phyloP scores from a whole-genome alignment of 1,284 basidiomycete genomes.

The Fomitiporia mediterranea region DNA sequence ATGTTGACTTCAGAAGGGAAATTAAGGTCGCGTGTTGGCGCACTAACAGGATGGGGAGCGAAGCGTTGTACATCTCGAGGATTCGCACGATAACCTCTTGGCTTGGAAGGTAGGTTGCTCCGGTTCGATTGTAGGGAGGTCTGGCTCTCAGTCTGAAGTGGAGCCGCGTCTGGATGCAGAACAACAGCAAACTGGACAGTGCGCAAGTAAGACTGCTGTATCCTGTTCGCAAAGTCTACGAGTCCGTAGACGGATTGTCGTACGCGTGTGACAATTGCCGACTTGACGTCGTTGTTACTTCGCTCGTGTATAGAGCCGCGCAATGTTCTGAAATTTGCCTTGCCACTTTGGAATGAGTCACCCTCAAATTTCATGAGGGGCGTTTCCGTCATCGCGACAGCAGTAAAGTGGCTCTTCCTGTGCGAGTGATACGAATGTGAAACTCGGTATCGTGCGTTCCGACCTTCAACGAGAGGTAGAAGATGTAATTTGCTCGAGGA shows the following conservation, averaged over 20 bases:
- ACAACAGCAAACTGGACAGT: conserved; percentile 15
- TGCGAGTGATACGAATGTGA: conserved; percentile 12
- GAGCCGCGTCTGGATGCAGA: neutral
- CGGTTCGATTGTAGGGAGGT: conserved; percentile 4
- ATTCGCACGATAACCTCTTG: conserved; percentile 43
- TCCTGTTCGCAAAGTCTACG: conserved; percentile 17
- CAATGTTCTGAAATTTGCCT: neutral
- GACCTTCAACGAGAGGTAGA: conserved; percentile 24
- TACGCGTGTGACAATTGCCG: conserved; percentile 13
- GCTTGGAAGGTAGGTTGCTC: conserved; percentile 28
- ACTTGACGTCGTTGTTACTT: neutral
- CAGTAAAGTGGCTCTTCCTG: conserved; percentile 14
- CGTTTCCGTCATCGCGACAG: conserved; percentile 21
- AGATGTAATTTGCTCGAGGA: conserved; percentile 37
- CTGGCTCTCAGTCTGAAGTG: neutral
- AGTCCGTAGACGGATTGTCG: conserved; percentile 15
- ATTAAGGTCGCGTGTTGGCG: conserved; percentile 17
- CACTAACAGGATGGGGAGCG: conserved; percentile 20
- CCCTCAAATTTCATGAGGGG: too few species aligned
- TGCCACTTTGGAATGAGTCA: neutral
- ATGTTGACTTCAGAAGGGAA: conserved; percentile 18
- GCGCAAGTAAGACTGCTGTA: conserved; percentile 20
- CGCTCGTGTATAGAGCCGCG: neutral
- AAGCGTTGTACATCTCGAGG: conserved; percentile 35
- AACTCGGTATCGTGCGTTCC: neutral